Evolutionary conservation across 176 grass and related monocot species (phyloP).

Genomic region (Thinopyrum elongatum): DNA sequence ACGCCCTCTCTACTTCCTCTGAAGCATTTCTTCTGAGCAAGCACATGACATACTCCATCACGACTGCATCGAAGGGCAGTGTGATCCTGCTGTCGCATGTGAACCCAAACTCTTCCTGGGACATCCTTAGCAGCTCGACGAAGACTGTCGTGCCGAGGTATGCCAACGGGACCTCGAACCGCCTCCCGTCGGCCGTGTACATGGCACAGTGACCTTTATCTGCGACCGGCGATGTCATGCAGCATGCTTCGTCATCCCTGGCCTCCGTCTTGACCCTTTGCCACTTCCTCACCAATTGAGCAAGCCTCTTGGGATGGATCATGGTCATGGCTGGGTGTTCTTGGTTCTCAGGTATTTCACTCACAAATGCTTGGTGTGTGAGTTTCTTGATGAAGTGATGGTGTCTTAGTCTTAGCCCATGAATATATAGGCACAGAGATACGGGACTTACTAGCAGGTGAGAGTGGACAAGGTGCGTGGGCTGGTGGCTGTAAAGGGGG

Average conservation of each 20-base stretch:
- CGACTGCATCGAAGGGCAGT: constrained; percentile 42
- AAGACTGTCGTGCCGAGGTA: constrained; percentile 47
- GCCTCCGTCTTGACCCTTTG: constrained; percentile 9
- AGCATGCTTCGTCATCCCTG: constrained; percentile 8
- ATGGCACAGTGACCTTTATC: constrained; percentile 49
- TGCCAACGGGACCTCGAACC: constrained; percentile 52
- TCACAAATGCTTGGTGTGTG: constrained; percentile 23
- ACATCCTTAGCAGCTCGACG: constrained; percentile 34
- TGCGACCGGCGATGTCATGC: constrained; percentile 5
- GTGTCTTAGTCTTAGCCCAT: constrained; percentile 3
- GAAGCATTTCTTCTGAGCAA: constrained; percentile 49
- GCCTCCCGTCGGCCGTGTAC: constrained; percentile 42
- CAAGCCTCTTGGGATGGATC: constrained; percentile 33
- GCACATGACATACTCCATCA: constrained; percentile 47
- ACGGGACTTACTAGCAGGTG: constrained; percentile 5
- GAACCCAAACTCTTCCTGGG: constrained; percentile 53
- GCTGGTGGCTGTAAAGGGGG: constrained; percentile 5
- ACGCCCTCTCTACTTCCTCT: constrained; percentile 45
- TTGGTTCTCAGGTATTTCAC: constrained; percentile 16
- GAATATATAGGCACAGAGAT: neutral
- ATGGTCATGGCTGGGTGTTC: constrained; percentile 37
- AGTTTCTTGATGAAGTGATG: constrained; percentile 9
- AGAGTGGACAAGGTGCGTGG: constrained; percentile 28
- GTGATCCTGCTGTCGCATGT: constrained; percentile 39
- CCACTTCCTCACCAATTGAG: constrained; percentile 26